Conservation (phyloP, 257 asterid species). For the Ilex asprella region DNA sequence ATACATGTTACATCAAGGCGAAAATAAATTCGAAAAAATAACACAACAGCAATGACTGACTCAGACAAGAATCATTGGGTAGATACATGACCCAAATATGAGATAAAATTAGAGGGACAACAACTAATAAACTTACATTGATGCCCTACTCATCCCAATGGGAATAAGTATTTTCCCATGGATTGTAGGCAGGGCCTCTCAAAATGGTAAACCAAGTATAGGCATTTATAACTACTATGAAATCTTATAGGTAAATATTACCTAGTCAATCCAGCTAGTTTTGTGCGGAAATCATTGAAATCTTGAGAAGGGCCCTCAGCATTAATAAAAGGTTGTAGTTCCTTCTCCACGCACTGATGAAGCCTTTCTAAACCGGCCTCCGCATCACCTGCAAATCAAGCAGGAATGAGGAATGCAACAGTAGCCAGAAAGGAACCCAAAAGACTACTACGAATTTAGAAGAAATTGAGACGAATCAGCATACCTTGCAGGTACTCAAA, state of each 20-base stretch:
- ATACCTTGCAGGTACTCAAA: slow-evolving; percentile 98
- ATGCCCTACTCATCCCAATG: too few relatives aligned
- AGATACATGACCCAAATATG: too few relatives aligned
- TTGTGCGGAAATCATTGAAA: slow-evolving; percentile 88
- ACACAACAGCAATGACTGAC: too few relatives aligned
- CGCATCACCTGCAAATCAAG: slow-evolving; percentile 67
- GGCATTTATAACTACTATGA: not conserved
- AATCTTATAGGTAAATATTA: slow-evolving; percentile 22
- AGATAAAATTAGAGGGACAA: too few relatives aligned
- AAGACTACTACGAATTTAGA: slow-evolving; percentile 7
- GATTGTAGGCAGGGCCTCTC: not conserved
- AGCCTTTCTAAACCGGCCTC: slow-evolving; percentile 99
- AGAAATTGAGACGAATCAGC: slow-evolving; percentile 9
- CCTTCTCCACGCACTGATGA: slow-evolving; percentile 98
- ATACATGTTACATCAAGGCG: too few relatives aligned
- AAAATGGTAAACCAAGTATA: slow-evolving; percentile 1
- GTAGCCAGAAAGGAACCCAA: not conserved
- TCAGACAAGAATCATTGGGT: too few relatives aligned
- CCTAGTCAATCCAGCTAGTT: slow-evolving; percentile 97
- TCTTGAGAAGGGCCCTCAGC: slow-evolving; percentile 62
- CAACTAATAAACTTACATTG: too few relatives aligned
- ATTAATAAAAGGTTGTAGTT: slow-evolving; percentile 51
- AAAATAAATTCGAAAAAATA: too few relatives aligned
- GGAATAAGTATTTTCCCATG: too few relatives aligned
- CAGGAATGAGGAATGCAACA: slow-evolving; percentile 9